phyloP scores from a whole-genome alignment of 2,329 filamentous ascomycete species.

The Ophidiomyces ophidiicola region DNA sequence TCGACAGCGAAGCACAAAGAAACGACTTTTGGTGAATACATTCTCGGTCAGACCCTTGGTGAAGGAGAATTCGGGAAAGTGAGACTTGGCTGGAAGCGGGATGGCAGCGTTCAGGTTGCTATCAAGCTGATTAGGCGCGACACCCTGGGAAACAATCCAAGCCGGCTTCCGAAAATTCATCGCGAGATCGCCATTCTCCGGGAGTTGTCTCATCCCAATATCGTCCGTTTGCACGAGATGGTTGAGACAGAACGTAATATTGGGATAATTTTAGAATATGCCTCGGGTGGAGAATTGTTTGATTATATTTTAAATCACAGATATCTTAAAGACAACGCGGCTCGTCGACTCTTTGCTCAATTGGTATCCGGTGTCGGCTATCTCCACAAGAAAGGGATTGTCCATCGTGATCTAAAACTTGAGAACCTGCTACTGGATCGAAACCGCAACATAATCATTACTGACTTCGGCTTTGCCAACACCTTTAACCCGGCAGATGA shows the following conservation, averaged over 20 bases:
- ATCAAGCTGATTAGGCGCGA: slow-evolving; percentile 97
- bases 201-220: slow-evolving; percentile 86
- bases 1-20: slow-evolving; percentile 52
- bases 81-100: slow-evolving; percentile 95
- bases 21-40: slow-evolving; percentile 89
- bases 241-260: slow-evolving; percentile 95
- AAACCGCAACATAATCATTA: slow-evolving; percentile 98
- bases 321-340: slow-evolving; percentile 87
- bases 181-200: slow-evolving; percentile 87
- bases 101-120: slow-evolving; percentile 84
- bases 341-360: slow-evolving; percentile 84
- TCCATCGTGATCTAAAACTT: slow-evolving; percentile 90
- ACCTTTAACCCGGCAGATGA: slow-evolving; percentile 87
- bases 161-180: slow-evolving; percentile 87
- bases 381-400: slow-evolving; percentile 95
- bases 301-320: slow-evolving; percentile 96
- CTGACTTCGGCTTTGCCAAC: slow-evolving; percentile 97
- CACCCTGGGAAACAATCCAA: slow-evolving; percentile 74
- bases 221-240: slow-evolving; percentile 95
- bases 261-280: slow-evolving; percentile 96
- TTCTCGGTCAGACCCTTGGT: slow-evolving; percentile 86
- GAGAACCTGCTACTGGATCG: slow-evolving; percentile 91
- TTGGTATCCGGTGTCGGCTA: slow-evolving; percentile 94
- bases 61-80: slow-evolving; percentile 99
- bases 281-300: slow-evolving; percentile 92